phyloP scores from a whole-genome alignment of 352 stramenopile species.

The Globisporangium uncinulatum region DNA sequence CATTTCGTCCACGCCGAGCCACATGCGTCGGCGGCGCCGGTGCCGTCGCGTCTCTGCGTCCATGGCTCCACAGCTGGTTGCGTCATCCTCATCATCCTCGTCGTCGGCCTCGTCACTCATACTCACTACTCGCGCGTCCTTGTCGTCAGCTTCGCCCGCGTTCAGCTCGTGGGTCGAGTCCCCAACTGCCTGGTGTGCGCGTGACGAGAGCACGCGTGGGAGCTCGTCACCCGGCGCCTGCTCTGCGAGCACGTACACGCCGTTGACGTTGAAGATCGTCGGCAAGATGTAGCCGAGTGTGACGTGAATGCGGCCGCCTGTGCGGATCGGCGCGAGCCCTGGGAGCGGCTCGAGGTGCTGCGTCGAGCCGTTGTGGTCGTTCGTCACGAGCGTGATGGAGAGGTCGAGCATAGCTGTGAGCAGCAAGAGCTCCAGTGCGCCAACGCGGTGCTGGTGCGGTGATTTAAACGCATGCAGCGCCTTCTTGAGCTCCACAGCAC shows the following conservation, averaged over 20 bases:
- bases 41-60: conserved; percentile 3
- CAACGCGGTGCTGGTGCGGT: conserved; percentile 43
- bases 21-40: conserved; percentile 36
- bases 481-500: conserved; percentile 68
- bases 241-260: conserved; percentile 59
- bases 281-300: conserved; percentile 72
- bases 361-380: conserved; percentile 69
- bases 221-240: background rate
- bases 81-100: background rate
- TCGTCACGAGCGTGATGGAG: conserved; percentile 67
- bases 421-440: conserved; percentile 58
- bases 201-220: background rate
- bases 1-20: conserved; percentile 73
- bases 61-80: background rate
- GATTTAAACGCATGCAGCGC: conserved; percentile 75
- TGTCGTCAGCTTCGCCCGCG: background rate
- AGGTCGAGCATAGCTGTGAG: conserved; percentile 76
- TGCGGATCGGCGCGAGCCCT: conserved; percentile 40
- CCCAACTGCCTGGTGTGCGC: conserved; percentile 1
- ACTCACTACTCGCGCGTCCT: background rate
- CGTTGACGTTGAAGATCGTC: conserved; percentile 60
- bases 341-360: conserved; percentile 55
- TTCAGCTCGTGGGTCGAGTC: conserved; percentile 2
- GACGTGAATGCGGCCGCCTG: conserved; percentile 43
- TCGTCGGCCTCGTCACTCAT: background rate